Evolutionary conservation across 768 basidiomycete species (phyloP).

Genomic region (Cubamyces lactineus): DNA sequence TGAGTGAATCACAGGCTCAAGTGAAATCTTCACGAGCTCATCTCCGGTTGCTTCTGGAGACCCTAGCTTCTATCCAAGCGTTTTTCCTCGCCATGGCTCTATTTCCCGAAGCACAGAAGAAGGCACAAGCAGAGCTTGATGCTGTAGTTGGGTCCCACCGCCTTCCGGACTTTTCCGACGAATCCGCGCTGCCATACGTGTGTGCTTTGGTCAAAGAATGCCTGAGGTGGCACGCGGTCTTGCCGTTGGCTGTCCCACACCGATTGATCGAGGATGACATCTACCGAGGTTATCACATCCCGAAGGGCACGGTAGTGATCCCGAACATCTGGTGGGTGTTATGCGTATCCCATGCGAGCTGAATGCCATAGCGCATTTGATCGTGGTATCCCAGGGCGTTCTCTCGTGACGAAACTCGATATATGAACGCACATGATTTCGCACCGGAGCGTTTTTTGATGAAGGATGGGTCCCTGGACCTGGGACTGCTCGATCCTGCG

Average conservation of each 20-base stretch:
- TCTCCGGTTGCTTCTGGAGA: slow-evolving; percentile 18
- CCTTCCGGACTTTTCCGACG: slow-evolving; percentile 20
- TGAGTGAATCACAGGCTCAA: neutral
- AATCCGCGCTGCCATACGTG: slow-evolving; percentile 27
- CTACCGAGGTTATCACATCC: slow-evolving; percentile 35
- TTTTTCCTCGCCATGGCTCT: slow-evolving; percentile 33
- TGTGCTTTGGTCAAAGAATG: slow-evolving; percentile 30
- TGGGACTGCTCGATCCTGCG: slow-evolving; percentile 15
- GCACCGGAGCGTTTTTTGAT: slow-evolving; percentile 40
- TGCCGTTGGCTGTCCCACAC: slow-evolving; percentile 24
- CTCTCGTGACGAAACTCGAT: slow-evolving; percentile 39
- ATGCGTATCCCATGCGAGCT: no score
- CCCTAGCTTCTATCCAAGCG: slow-evolving; percentile 23
- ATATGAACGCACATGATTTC: slow-evolving; percentile 40
- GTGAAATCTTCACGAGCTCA: no score
- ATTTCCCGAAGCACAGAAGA: slow-evolving; percentile 32
- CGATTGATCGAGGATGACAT: slow-evolving; percentile 30
- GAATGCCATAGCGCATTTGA: neutral
- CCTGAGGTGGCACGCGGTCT: slow-evolving; percentile 26
- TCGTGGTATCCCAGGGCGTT: slow-evolving; percentile 33
- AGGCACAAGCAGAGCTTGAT: slow-evolving; percentile 35
- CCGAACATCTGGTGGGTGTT: slow-evolving; percentile 26
- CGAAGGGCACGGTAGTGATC: slow-evolving; percentile 32
- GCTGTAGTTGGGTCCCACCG: slow-evolving; percentile 19
- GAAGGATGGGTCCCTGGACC: slow-evolving; percentile 6